These are phyloP conservation scores for Kwoniella shivajii DNA, from an alignment of 1,284 basidiomycete species.

Conservation along the genomic window DNA sequence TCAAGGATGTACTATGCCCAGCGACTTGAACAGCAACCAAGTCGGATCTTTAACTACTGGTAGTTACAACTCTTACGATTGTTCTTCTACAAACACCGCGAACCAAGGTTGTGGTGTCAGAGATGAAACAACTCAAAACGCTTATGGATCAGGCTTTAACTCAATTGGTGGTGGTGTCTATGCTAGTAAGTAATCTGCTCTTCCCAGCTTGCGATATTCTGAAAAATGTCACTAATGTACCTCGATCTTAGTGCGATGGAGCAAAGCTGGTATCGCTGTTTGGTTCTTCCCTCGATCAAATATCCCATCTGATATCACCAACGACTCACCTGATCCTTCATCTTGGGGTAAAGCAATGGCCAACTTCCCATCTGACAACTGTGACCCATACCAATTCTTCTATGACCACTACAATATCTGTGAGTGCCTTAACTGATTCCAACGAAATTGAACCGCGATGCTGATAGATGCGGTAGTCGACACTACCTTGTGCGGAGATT, in stretches of 20 bases:
- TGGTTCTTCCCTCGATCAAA: conserved; percentile 75
- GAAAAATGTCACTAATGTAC: too few relatives aligned
- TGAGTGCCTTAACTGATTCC: too few relatives aligned
- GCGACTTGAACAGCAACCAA: conserved; percentile 49
- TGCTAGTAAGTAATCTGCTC: conserved; percentile 53
- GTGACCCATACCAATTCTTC: conserved; percentile 75
- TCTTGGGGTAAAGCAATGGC: conserved; percentile 75
- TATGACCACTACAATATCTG: conserved; percentile 68
- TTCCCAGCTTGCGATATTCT: too few relatives aligned
- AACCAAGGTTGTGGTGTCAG: conserved; percentile 56
- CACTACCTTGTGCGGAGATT: conserved; percentile 68
- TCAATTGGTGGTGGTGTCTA: conserved; percentile 54
- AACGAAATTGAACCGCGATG: too few relatives aligned
- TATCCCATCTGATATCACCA: conserved; percentile 73
- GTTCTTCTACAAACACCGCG: conserved; percentile 48
- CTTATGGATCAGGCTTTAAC: conserved; percentile 55
- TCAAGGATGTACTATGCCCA: conserved; percentile 57
- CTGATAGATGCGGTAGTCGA: too few relatives aligned
- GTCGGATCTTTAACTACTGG: conserved; percentile 62
- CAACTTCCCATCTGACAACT: conserved; percentile 68
- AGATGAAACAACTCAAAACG: conserved; percentile 33
- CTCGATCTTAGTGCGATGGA: conserved; percentile 71
- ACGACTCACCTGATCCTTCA: conserved; percentile 67
- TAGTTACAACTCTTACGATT: conserved; percentile 49
- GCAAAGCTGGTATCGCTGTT: conserved; percentile 68